Evolutionary conservation across 345 rosid species (phyloP).

Genomic region (Lepidium didymum): DNA sequence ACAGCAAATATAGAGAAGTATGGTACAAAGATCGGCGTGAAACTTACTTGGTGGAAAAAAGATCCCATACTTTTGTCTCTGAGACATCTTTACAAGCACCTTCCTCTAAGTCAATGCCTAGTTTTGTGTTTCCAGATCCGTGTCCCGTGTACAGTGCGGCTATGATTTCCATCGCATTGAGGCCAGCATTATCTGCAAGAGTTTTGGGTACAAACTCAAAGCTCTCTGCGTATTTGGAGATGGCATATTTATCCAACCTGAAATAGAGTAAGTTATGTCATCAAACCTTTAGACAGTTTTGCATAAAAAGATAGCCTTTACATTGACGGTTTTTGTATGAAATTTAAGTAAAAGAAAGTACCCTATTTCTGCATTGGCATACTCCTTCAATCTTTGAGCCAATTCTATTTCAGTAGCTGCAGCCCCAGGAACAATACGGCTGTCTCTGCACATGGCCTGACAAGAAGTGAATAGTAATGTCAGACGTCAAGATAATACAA

Average conservation of each 20-base stretch:
- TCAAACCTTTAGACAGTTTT: neutral
- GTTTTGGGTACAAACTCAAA: constrained; percentile 95
- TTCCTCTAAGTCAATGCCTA: constrained; percentile 82
- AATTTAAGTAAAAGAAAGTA: constrained; percentile 15
- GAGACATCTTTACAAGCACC: constrained; percentile 77
- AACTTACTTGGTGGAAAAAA: constrained; percentile 74
- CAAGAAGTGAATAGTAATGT: neutral
- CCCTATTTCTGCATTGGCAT: constrained; percentile 93
- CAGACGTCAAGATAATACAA: neutral
- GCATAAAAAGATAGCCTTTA: neutral
- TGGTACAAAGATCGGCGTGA: neutral
- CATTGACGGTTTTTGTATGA: neutral
- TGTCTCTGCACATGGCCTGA: constrained; percentile 98
- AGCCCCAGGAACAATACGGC: constrained; percentile 89
- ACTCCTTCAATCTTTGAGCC: constrained; percentile 90
- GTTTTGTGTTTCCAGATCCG: constrained; percentile 81
- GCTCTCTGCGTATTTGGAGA: constrained; percentile 91
- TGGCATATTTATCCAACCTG: constrained; percentile 95
- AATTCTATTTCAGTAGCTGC: constrained; percentile 96
- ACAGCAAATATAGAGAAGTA: neutral
- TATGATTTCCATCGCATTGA: constrained; percentile 91
- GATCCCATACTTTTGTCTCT: constrained; percentile 72
- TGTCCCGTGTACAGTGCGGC: constrained; percentile 86
- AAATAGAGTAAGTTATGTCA: neutral
- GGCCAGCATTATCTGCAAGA: constrained; percentile 93